Conservation (phyloP, 768 basidiomycete species). For the Holtermanniella nyarrowii region DNA sequence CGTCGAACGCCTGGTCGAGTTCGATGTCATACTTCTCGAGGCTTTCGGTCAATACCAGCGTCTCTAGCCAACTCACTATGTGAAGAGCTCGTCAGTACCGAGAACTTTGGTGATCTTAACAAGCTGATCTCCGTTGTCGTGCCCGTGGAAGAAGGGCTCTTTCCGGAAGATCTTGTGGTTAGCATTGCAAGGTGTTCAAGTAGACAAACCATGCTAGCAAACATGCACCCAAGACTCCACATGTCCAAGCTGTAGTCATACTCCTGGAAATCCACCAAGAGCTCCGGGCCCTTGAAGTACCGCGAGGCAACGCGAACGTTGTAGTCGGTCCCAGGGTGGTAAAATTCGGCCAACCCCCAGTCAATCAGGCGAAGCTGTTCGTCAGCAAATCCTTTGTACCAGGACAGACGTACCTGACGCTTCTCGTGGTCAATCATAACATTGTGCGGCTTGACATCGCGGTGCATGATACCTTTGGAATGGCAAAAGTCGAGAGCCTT, state of each 20-base stretch:
- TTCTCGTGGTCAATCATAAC: conserved; percentile 99
- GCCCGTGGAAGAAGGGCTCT: conserved; percentile 98
- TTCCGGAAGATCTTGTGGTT: conserved; percentile 81
- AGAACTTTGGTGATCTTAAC: conserved; percentile 97
- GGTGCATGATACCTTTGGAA: conserved; percentile 97
- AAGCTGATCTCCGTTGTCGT: conserved; percentile 96
- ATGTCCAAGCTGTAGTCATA: conserved; percentile 97
- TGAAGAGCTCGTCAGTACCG: conserved; percentile 87
- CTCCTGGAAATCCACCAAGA: conserved; percentile 94
- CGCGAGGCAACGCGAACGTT: conserved; percentile 94
- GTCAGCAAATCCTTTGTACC: not conserved
- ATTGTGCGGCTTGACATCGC: conserved; percentile 97
- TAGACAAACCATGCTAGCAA: conserved; percentile 77
- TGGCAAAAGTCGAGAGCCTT: conserved; percentile 98
- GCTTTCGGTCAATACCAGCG: conserved; percentile 12
- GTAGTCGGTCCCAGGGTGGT: conserved; percentile 94
- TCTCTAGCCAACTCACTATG: conserved; percentile 48
- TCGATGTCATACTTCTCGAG: conserved; percentile 68
- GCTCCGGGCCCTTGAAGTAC: conserved; percentile 96
- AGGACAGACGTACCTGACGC: conserved; percentile 56
- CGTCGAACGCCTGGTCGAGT: conserved; percentile 91
- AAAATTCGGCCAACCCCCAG: conserved; percentile 98
- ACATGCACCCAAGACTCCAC: conserved; percentile 99
- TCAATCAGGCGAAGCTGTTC: conserved; percentile 83
- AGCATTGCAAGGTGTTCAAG: not conserved